Percentiles rank a stretch among this genome's conserved stretches.
Conservation (phyloP, 768 basidiomycete species). For the Panellus pusillus region DNA sequence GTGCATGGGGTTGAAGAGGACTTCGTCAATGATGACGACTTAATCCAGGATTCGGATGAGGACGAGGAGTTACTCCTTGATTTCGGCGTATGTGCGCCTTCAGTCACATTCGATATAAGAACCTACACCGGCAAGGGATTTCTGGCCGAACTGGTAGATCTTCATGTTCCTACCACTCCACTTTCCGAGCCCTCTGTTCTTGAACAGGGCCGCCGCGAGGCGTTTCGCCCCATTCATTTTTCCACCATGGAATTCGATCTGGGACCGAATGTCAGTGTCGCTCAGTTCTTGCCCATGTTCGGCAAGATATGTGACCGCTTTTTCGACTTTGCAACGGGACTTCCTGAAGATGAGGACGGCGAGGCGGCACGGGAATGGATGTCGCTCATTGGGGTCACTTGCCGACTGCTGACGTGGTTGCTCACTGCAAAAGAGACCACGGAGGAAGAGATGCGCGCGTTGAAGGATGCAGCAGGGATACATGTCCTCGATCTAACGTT, state of each 20-base stretch:
- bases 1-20: neutral
- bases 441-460: slow-evolving; percentile 31
- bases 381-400: slow-evolving; percentile 37
- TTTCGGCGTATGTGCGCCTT: slow-evolving; percentile 51
- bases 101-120: slow-evolving; percentile 47
- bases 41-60: slow-evolving; percentile 1
- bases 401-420: slow-evolving; percentile 49
- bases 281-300: slow-evolving; percentile 45
- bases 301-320: slow-evolving; percentile 48
- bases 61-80: slow-evolving; percentile 39
- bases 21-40: slow-evolving; percentile 7
- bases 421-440: slow-evolving; percentile 35
- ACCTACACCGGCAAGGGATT: slow-evolving; percentile 63
- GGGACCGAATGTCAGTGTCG: slow-evolving; percentile 40
- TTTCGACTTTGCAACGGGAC: slow-evolving; percentile 36
- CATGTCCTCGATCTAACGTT: slow-evolving; percentile 39
- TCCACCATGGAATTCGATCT: slow-evolving; percentile 43
- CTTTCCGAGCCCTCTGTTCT: slow-evolving; percentile 23
- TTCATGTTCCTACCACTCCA: slow-evolving; percentile 12
- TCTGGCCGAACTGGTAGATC: slow-evolving; percentile 55
- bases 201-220: slow-evolving; percentile 15
- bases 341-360: slow-evolving; percentile 35
- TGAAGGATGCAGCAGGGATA: slow-evolving; percentile 36
- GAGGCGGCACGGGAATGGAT: slow-evolving; percentile 39
- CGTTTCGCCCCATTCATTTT: slow-evolving; percentile 30